phyloP scores from a whole-genome alignment of 305 asterid species.

The Stenogyne calaminthoides region DNA sequence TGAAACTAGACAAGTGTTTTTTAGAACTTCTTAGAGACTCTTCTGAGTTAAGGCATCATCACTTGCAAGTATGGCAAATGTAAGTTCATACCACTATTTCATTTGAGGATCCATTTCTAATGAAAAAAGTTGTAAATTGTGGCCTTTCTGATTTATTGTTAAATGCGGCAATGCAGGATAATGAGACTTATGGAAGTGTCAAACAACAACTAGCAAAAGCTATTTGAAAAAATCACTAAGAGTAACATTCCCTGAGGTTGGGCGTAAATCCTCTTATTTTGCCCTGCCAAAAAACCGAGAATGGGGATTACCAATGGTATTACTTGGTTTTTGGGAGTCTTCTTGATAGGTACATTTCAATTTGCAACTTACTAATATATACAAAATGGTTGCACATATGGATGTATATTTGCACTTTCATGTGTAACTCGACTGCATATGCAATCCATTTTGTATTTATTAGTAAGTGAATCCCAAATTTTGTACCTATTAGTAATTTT shows the following conservation, averaged over 20 bases:
- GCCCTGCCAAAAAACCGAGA: slow-evolving; percentile 71
- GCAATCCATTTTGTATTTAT: too few relatives aligned
- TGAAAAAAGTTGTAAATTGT: slow-evolving; percentile 9
- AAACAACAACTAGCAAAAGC: slow-evolving; percentile 59
- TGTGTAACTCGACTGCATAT: too few relatives aligned
- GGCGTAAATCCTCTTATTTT: slow-evolving; percentile 64
- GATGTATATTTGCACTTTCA: too few relatives aligned
- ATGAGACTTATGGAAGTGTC: slow-evolving; percentile 52
- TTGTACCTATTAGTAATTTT: too few relatives aligned
- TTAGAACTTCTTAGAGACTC: slow-evolving; percentile 50
- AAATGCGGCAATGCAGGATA: slow-evolving; percentile 43
- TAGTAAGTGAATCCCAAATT: too few relatives aligned
- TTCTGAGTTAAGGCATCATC: slow-evolving; percentile 43
- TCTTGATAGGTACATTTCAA: too few relatives aligned
- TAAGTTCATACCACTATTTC: slow-evolving; percentile 56
- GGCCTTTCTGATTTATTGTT: slow-evolving; percentile 23
- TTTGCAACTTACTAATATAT: too few relatives aligned
- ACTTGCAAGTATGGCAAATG: slow-evolving; percentile 54
- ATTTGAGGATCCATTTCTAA: not conserved
- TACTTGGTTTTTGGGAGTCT: too few relatives aligned
- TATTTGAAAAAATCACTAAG: slow-evolving; percentile 64
- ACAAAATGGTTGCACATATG: too few relatives aligned
- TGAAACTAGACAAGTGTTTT: slow-evolving; percentile 74
- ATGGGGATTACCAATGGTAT: slow-evolving; percentile 94
- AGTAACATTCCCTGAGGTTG: slow-evolving; percentile 59